phyloP scores from a whole-genome alignment of 2,329 filamentous ascomycete species.

The Talaromyces sp. region DNA sequence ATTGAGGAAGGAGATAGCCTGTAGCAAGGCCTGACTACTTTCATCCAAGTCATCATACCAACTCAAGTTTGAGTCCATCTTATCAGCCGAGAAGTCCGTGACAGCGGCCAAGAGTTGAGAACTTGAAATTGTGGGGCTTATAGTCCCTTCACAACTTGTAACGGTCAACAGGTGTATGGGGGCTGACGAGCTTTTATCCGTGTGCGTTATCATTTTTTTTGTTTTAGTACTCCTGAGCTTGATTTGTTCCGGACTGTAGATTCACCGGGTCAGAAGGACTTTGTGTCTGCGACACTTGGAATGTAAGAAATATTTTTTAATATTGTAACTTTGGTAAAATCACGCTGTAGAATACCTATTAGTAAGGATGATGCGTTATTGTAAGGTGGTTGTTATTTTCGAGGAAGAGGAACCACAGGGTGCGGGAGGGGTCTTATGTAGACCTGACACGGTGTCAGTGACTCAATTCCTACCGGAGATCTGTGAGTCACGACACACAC shows the following conservation, averaged over 20 bases:
- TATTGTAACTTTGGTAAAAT: not conserved
- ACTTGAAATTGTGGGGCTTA: not conserved
- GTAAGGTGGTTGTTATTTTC: too few relatives aligned
- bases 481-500: too few relatives aligned
- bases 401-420: too few relatives aligned
- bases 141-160: not conserved
- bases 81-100: not conserved
- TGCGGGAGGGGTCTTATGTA: too few relatives aligned
- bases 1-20: not conserved
- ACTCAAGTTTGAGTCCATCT: not conserved
- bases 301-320: not conserved
- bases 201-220: not conserved
- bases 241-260: not conserved
- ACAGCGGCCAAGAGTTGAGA: not conserved
- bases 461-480: too few relatives aligned
- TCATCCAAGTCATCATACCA: too few relatives aligned
- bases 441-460: too few relatives aligned
- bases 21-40: not conserved
- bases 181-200: not conserved
- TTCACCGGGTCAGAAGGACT: not conserved
- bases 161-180: not conserved
- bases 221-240: not conserved
- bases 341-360: too few relatives aligned
- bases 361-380: too few relatives aligned
- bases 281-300: not conserved